Evolutionary conservation across 345 rosid genomes (phyloP).

Genomic region (Arabidopsis arenosa): DNA sequence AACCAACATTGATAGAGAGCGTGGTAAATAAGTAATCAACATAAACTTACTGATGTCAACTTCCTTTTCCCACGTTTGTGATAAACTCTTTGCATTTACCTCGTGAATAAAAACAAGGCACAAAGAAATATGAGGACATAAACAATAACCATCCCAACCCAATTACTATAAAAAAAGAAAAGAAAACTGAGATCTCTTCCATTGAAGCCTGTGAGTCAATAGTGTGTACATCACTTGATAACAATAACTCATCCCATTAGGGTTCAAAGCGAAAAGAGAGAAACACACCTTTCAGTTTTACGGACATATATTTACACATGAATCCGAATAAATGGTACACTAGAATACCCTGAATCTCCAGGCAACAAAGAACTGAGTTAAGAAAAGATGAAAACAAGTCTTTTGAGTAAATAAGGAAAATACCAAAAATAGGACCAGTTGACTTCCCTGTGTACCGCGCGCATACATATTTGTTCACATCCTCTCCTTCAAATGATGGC

Average conservation of each 20-base stretch:
- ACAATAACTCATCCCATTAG: constrained; percentile 19
- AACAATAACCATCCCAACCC: neutral
- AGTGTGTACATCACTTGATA: neutral
- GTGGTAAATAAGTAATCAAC: neutral
- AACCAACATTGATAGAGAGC: constrained; percentile 8
- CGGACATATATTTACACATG: constrained; percentile 36
- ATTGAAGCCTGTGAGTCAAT: neutral
- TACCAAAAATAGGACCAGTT: constrained; percentile 15
- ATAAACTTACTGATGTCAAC: constrained; percentile 34
- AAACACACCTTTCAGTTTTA: constrained; percentile 41
- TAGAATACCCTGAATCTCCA: constrained; percentile 34
- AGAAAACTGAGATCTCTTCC: neutral
- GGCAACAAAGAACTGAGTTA: constrained; percentile 27
- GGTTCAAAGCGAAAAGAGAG: constrained; percentile 15
- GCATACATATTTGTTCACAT: constrained; percentile 22
- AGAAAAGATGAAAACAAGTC: constrained; percentile 23
- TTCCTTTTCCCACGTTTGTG: constrained; percentile 25
- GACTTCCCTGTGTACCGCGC: constrained; percentile 6
- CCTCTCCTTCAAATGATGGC: constrained; percentile 23
- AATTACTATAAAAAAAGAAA: neutral
- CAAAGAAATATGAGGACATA: constrained; percentile 16
- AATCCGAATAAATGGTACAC: constrained; percentile 29
- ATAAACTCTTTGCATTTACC: constrained; percentile 35
- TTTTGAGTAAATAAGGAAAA: constrained; percentile 8
- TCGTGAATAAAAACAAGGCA: constrained; percentile 31